These are phyloP conservation scores for Erodium texanum DNA, from an alignment of 441 rosid genomes.

Conservation along the genomic window DNA sequence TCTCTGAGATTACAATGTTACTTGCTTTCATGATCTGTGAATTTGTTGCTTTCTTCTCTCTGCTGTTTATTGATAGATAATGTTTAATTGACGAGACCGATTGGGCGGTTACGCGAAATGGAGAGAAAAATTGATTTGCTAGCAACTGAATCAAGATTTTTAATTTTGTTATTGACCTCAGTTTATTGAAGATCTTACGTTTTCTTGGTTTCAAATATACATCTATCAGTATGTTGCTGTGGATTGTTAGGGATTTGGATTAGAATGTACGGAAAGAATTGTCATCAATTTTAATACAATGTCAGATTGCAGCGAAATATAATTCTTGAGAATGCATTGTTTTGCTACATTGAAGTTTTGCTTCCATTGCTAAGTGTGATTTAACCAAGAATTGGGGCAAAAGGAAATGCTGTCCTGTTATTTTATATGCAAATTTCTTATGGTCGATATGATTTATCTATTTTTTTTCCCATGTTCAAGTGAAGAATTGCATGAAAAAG, in stretches of 20 bases:
- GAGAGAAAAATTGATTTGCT: background rate
- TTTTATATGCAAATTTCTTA: background rate
- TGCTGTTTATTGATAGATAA: no score
- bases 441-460: background rate
- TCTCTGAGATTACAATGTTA: background rate
- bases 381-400: background rate
- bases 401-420: background rate
- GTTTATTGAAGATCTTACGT: no score
- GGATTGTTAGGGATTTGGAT: background rate
- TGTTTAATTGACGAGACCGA: background rate
- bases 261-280: background rate
- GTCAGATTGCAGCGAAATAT: no score
- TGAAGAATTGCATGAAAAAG: background rate
- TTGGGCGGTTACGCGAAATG: background rate
- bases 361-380: background rate
- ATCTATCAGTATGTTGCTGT: background rate
- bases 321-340: background rate
- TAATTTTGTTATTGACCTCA: no score
- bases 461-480: background rate
- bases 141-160: background rate
- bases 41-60: background rate
- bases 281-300: background rate
- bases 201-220: no score
- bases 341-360: background rate
- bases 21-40: background rate